phyloP scores from a whole-genome alignment of 1,139 yeast genomes.

The Nakaseomyces bracarensis region DNA sequence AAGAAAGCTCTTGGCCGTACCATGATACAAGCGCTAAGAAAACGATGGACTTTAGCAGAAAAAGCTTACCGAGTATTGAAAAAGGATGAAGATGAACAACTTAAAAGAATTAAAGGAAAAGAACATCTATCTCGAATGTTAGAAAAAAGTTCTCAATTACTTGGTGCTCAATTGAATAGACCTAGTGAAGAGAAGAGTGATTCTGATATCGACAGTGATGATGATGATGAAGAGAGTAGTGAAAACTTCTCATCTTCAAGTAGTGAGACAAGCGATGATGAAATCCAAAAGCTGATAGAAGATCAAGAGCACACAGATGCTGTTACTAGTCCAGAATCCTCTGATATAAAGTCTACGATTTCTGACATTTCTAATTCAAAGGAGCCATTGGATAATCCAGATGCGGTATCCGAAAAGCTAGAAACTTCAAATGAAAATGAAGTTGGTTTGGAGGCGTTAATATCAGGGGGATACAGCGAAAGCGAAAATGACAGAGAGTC shows the following conservation, averaged over 20 bases:
- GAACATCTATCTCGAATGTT: conserved; percentile 82
- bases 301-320: conserved; percentile 17
- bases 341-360: neutral
- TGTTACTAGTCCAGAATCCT: conserved; percentile 7
- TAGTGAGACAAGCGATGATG: conserved; percentile 12
- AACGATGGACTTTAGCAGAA: conserved; percentile 85
- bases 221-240: conserved; percentile 17
- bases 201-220: conserved; percentile 12
- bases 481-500: conserved; percentile 9
- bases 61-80: conserved; percentile 57
- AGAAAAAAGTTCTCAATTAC: conserved; percentile 81
- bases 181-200: conserved; percentile 17
- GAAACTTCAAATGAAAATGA: no score
- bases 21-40: conserved; percentile 77
- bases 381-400: no score
- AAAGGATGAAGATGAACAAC: conserved; percentile 54
- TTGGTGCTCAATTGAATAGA: conserved; percentile 68
- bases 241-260: conserved; percentile 24
- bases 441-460: conserved; percentile 13
- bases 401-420: no score
- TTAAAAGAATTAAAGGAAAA: conserved; percentile 71
- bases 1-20: conserved; percentile 63
- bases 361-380: neutral
- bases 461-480: neutral
- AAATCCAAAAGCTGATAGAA: conserved; percentile 35